Percentiles rank a stretch among this genome's conserved stretches.
Evolutionary conservation across 306 rosid genomes (phyloP).

Genomic region (Castanopsis chinensis): DNA sequence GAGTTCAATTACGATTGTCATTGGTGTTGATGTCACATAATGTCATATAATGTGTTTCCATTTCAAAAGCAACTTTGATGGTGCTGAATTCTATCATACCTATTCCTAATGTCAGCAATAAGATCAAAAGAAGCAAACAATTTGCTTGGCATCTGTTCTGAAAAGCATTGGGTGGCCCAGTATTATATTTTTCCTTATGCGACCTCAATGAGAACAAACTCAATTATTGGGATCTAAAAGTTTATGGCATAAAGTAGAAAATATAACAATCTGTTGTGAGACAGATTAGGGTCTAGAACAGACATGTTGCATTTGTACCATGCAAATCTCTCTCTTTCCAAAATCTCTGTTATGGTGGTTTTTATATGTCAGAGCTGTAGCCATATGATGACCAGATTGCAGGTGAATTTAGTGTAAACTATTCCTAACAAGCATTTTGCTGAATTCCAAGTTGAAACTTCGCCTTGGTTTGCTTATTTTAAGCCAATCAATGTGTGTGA

Average conservation of each 20-base stretch:
- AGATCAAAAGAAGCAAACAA: not conserved
- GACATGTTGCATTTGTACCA: not conserved
- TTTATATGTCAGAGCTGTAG: not conserved
- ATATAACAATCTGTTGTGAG: too few species aligned
- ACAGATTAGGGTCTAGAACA: too few species aligned
- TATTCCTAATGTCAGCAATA: not conserved
- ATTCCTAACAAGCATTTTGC: not conserved
- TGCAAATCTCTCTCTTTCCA: not conserved
- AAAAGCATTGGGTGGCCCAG: not conserved
- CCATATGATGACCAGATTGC: not conserved
- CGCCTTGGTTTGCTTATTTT: not conserved
- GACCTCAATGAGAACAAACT: not conserved
- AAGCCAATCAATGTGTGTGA: not conserved
- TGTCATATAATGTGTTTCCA: too few species aligned
- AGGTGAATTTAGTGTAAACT: not conserved
- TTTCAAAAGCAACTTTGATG: not conserved
- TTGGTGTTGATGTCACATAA: not conserved
- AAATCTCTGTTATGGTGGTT: not conserved
- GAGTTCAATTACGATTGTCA: not conserved
- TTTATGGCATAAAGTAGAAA: too few species aligned
- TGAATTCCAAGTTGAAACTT: not conserved
- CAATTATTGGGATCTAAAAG: too few species aligned
- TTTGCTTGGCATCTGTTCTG: not conserved
- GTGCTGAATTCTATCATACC: not conserved
- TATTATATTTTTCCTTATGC: not conserved